Base-by-base conservation (phyloP, 768 basidiomycete genomes). In the Hygrophorus russula region DNA sequence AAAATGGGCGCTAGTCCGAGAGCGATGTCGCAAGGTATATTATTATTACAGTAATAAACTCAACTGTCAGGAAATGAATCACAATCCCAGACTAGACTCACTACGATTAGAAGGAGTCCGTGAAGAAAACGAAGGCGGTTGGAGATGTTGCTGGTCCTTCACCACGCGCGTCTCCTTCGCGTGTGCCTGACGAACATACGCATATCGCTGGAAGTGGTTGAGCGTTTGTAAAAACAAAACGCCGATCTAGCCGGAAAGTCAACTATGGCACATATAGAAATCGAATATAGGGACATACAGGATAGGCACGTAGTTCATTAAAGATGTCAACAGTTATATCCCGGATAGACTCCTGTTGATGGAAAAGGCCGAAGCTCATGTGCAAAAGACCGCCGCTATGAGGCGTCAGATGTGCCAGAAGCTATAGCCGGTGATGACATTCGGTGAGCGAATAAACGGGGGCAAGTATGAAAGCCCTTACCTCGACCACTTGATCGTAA, bases 401-500 rank as follows among this genome's bases (percentile, higher is more conserved):
- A 1, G 81, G 77, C 9, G 86, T 78, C 27, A 86, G 61, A 40
- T 74, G 69, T 1, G 92, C 74, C 20, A 98, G 67, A n/a, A 98
- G 67, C 94, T 98, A 53, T 27, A 18, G 7, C 15, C 12, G 18
- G 31, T 17, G 27, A 20, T 41, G 36, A 45, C 39, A 46, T 33
- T 33, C 19, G 8, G 33, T 28, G 45, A 28, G 34, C 44, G 32
- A 18, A 28, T 32, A 35, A 39, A 44, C 2, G 38, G 31, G 13
- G 39, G 36, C 45, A 12, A 37, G 45, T 11, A 27, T 11, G 32
- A 44, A n/a, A 44, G 41, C 36, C 56, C 63, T 44, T 46, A 91
- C 94, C 73, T 97, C 91, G 1, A 87, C 73, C 11, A 89, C 81
- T 58, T 94, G 88, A 41, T 93, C 90, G 53, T 97, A 96, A 0